These are phyloP conservation scores for Xerocomellus amylosporus DNA, from an alignment of 768 basidiomycete species.

Conservation along the genomic window DNA sequence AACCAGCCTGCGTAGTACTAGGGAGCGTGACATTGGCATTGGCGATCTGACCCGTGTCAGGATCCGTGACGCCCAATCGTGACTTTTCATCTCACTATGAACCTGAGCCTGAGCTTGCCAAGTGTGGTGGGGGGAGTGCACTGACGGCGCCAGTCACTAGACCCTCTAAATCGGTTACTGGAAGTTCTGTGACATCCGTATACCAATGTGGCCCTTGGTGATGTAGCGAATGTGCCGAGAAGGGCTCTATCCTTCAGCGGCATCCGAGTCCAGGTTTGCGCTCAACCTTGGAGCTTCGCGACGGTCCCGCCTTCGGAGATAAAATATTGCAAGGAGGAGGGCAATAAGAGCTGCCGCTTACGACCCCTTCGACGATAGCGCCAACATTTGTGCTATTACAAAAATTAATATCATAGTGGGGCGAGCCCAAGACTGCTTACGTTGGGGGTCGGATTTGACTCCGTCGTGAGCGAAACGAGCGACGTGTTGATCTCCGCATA, in stretches of 20 bases:
- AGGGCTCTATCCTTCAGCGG: constrained; percentile 1
- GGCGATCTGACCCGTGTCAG: not conserved
- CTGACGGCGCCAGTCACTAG: not conserved
- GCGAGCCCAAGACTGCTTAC: not conserved
- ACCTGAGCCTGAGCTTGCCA: not conserved
- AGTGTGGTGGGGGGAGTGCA: not conserved
- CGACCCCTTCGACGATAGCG: constrained; percentile 8
- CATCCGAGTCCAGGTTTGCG: not conserved
- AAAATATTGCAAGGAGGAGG: constrained; percentile 1
- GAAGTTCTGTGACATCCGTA: not conserved
- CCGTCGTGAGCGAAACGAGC: not conserved
- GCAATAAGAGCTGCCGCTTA: constrained; percentile 10
- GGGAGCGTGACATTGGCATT: not conserved
- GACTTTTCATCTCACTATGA: constrained; percentile 2
- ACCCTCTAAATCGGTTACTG: not conserved
- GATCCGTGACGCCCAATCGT: not conserved
- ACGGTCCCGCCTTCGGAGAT: not conserved
- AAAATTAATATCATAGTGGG: not conserved
- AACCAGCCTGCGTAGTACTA: not conserved
- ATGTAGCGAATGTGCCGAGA: not conserved
- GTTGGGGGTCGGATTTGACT: not conserved
- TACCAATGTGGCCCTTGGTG: not conserved
- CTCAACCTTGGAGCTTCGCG: not conserved
- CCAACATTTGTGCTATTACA: constrained; percentile 4
- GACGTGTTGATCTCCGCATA: constrained; percentile 18